Percentiles rank a stretch among this genome's conserved stretches.
Evolutionary conservation across 2,329 filamentous ascomycete genomes (phyloP).

Genomic region (Penicillium olsonii): DNA sequence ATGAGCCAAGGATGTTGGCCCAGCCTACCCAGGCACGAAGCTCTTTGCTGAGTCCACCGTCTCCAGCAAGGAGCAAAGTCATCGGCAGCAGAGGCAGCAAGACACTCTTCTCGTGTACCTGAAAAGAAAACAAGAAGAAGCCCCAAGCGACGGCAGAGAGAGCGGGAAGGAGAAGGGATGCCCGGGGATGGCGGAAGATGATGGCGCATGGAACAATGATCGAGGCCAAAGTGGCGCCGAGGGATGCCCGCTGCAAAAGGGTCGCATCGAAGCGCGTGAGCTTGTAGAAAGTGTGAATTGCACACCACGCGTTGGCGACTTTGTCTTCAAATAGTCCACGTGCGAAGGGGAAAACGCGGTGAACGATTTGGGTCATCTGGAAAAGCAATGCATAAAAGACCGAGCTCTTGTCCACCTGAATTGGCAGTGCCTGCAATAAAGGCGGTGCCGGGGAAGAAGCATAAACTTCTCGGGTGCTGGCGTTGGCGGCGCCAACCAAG

Average conservation of each 20-base stretch:
- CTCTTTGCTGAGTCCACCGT: conserved; percentile 73
- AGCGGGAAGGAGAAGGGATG: conserved; percentile 74
- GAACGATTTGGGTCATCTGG: conserved; percentile 78
- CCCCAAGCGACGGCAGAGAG: conserved; percentile 88
- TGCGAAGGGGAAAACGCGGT: conserved; percentile 93
- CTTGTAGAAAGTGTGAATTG: conserved; percentile 86
- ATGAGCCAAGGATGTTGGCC: conserved; percentile 82
- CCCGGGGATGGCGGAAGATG: conserved; percentile 76
- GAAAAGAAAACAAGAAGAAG: conserved; percentile 96
- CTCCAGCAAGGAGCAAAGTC: conserved; percentile 80
- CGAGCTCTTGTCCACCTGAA: conserved; percentile 63
- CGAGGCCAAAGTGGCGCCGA: conserved; percentile 71
- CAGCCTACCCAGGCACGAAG: conserved; percentile 92
- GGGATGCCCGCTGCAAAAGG: conserved; percentile 73
- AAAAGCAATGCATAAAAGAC: conserved; percentile 74
- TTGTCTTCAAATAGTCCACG: conserved; percentile 98
- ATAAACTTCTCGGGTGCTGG: conserved; percentile 65
- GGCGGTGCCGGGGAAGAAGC: conserved; percentile 63
- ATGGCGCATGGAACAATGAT: conserved; percentile 79
- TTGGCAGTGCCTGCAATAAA: conserved; percentile 59
- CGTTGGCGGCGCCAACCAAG: conserved; percentile 69
- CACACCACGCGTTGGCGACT: conserved; percentile 97
- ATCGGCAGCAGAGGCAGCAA: conserved; percentile 89
- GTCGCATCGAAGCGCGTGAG: conserved; percentile 71
- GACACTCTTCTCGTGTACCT: conserved; percentile 98